Evolutionary conservation across 169 alveolate species (phyloP).

Genomic region (Cryptosporidium muris): DNA sequence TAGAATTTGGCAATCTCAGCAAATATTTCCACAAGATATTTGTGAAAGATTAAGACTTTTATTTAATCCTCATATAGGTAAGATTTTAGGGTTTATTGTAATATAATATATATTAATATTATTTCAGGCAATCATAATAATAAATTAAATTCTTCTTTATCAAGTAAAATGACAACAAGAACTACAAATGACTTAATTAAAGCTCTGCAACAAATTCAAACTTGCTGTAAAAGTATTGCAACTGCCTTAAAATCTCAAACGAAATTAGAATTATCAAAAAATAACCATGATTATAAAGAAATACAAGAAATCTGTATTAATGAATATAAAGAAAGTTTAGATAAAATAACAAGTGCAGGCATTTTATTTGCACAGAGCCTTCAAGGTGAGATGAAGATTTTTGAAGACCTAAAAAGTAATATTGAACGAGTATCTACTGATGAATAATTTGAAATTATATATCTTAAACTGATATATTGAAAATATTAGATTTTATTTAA

Average conservation of each 20-base stretch:
- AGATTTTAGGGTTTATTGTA: neutral
- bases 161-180: constrained; percentile 30
- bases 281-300: neutral
- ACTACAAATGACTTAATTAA: constrained; percentile 24
- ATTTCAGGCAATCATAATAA: constrained; percentile 43
- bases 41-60: constrained; percentile 60
- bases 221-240: constrained; percentile 16
- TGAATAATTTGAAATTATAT: neutral
- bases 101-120: neutral
- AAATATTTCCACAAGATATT: constrained; percentile 49
- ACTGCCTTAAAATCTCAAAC: constrained; percentile 1
- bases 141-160: neutral
- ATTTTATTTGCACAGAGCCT: constrained; percentile 39
- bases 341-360: constrained; percentile 43
- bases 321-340: constrained; percentile 61
- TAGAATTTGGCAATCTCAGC: constrained; percentile 37
- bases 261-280: neutral
- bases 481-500: neutral
- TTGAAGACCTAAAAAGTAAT: constrained; percentile 40
- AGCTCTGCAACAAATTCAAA: constrained; percentile 35
- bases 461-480: neutral
- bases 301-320: constrained; percentile 17
- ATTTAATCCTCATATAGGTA: constrained; percentile 58
- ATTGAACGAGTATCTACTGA: constrained; percentile 11
- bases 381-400: constrained; percentile 37